Conservation (phyloP, 108 stramenopile genomes). For the Epithemia pelagica region DNA sequence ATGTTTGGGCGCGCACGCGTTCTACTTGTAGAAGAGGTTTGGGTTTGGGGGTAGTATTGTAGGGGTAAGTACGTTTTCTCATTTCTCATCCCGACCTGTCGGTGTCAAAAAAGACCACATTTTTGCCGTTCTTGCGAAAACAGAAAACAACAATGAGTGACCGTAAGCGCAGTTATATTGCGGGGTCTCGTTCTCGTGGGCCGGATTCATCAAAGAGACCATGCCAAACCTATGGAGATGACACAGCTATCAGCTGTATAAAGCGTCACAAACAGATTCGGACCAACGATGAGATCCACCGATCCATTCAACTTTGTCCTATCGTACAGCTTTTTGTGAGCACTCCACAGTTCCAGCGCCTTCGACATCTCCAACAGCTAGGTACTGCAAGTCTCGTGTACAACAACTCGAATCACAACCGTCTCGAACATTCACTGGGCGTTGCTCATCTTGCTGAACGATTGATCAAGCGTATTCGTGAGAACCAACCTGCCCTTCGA, state of each 20-base stretch:
- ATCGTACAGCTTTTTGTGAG: slow-evolving; percentile 62
- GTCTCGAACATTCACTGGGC: slow-evolving; percentile 83
- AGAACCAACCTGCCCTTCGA: slow-evolving; percentile 43
- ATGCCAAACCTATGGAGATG: no score
- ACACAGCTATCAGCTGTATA: not conserved
- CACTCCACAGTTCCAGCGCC: slow-evolving; percentile 72
- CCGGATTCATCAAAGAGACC: not conserved
- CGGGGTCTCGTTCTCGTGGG: not conserved
- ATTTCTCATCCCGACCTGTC: no score
- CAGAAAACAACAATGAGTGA: not conserved
- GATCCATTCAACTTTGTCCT: slow-evolving; percentile 60
- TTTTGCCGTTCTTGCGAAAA: no score
- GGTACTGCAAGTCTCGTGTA: slow-evolving; percentile 71
- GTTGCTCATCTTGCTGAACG: slow-evolving; percentile 82
- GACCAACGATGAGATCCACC: slow-evolving; percentile 79
- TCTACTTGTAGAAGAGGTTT: no score
- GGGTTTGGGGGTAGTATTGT: no score
- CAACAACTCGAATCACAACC: slow-evolving; percentile 68
- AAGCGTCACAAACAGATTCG: not conserved
- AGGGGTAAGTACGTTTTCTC: no score
- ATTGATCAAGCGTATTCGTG: slow-evolving; percentile 34
- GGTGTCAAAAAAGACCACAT: no score
- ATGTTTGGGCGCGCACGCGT: no score
- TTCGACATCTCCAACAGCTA: slow-evolving; percentile 78
- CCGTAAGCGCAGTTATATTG: not conserved